Evolutionary conservation across 495 filamentous ascomycete genomes (phyloP), one percentile per base, ranked within the genome.

Genomic region (Clohesyomyces aquaticus): DNA sequence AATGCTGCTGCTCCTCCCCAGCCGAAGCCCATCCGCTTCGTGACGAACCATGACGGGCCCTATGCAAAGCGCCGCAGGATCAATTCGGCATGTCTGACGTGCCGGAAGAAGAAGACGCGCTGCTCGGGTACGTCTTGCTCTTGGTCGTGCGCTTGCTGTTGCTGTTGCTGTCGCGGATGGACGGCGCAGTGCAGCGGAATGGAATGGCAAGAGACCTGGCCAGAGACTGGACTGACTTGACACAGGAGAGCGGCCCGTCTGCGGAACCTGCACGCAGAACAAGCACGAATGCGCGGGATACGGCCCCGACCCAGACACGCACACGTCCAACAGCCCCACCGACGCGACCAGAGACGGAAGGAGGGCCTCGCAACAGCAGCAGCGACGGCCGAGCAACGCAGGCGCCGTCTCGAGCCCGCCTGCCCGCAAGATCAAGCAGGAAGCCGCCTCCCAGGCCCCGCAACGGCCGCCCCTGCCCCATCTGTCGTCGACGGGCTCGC

Each of bases 121-220:
- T 93, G 90, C 73, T 90, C 88, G 25, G 90, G 89, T 69, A 3
- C 42, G 66, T 52, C 3, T 84, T 86, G 65, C n/a, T n/a, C n/a
- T n/a, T n/a, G n/a, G n/a, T n/a, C n/a, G n/a, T n/a, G n/a, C n/a
- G n/a, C n/a, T n/a, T n/a, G n/a, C n/a, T n/a, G n/a, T n/a, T n/a
- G n/a, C n/a, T n/a, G n/a, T n/a, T n/a, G n/a, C n/a, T n/a, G n/a
- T n/a, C n/a, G n/a, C n/a, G n/a, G n/a, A n/a, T n/a, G n/a, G n/a
- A n/a, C n/a, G n/a, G n/a, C n/a, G n/a, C n/a, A n/a, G n/a, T n/a
- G n/a, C n/a, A n/a, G n/a, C n/a, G n/a, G n/a, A n/a, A n/a, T n/a
- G n/a, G n/a, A n/a, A 87, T 87, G 11, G 35, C 59, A 22, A 45
- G 14, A 0, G 38, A 14, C 26, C 21, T 42, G 16, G n/a, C 9